Percentiles rank a stretch among this genome's conserved stretches.
Evolutionary conservation across 208 protist species (phyloP).

Genomic region (Naegleria fowleri): DNA sequence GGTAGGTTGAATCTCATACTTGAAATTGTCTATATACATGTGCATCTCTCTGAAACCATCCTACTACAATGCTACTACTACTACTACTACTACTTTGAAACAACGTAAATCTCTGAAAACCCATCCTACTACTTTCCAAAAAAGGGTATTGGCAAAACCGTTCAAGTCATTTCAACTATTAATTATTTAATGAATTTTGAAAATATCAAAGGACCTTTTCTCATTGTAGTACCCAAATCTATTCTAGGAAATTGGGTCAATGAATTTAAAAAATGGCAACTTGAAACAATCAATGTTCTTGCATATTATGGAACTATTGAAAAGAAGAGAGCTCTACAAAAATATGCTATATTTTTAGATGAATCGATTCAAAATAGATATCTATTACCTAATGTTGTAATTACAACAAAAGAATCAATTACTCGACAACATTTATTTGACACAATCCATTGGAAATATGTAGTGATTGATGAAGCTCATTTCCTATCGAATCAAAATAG

Average conservation of each 20-base stretch:
- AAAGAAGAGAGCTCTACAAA: neutral
- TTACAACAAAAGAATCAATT: neutral
- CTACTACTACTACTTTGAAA: too few relatives aligned
- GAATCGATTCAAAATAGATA: neutral
- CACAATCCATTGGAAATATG: slow-evolving; percentile 59
- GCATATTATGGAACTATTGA: neutral
- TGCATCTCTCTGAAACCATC: too few relatives aligned
- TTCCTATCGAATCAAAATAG: slow-evolving; percentile 67
- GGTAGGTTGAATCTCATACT: too few relatives aligned
- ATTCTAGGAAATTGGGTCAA: neutral
- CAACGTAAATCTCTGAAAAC: too few relatives aligned
- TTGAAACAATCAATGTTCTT: neutral
- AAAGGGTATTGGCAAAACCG: slow-evolving; percentile 5
- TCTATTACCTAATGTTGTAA: neutral
- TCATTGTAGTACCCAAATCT: neutral
- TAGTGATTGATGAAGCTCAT: slow-evolving; percentile 73
- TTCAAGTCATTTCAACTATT: neutral
- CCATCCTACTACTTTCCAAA: neutral
- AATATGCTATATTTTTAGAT: neutral
- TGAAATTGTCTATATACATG: too few relatives aligned
- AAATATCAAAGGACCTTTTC: neutral
- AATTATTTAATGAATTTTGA: neutral
- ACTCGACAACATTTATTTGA: slow-evolving; percentile 52
- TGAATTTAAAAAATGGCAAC: neutral
- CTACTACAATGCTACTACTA: too few relatives aligned